These are phyloP conservation scores for Infundibulicybe gibba DNA, from an alignment of 768 basidiomycete species.

Conservation along the genomic window DNA sequence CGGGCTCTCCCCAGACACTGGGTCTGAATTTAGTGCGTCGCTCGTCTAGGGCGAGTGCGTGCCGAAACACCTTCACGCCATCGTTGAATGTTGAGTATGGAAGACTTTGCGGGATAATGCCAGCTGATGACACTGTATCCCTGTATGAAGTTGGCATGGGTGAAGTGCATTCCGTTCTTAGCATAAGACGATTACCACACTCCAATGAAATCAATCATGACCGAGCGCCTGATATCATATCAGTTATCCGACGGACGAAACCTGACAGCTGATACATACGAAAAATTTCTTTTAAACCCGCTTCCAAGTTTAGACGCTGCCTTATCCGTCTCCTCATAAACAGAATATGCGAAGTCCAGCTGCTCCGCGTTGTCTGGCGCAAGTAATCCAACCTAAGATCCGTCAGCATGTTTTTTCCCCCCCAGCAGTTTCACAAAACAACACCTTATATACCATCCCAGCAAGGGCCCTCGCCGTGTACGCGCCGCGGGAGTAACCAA, in stretches of 20 bases:
- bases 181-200: not conserved
- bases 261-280: not conserved
- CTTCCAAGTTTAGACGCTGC: conserved; percentile 3
- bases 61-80: not conserved
- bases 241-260: not conserved
- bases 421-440: no score
- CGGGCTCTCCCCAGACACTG: not conserved
- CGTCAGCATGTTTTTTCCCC: no score
- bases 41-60: not conserved
- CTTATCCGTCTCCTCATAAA: conserved; percentile 2
- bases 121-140: not conserved
- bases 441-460: not conserved
- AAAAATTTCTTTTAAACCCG: conserved; percentile 4
- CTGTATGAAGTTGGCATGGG: not conserved
- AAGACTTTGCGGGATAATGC: not conserved
- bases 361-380: conserved; percentile 6
- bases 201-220: not conserved
- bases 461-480: not conserved
- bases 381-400: conserved; percentile 4
- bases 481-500: not conserved
- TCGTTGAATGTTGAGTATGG: not conserved
- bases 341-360: conserved; percentile 8
- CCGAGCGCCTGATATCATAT: not conserved
- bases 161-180: not conserved
- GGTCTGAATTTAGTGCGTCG: not conserved